These are phyloP conservation scores for Hura crepitans DNA, from an alignment of 441 rosid species.

Conservation along the genomic window DNA sequence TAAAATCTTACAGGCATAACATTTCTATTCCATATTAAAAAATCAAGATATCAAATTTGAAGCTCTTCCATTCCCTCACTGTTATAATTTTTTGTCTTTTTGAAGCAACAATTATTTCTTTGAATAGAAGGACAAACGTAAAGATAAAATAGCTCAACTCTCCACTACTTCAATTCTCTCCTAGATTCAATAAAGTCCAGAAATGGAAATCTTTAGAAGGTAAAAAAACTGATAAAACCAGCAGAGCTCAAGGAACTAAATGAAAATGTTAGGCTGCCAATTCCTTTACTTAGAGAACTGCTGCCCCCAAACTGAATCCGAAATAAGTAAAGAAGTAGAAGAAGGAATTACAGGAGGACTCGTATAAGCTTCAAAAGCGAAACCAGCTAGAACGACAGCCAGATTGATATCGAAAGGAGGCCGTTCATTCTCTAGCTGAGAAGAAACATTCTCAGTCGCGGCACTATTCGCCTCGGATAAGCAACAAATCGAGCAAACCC, in stretches of 20 bases:
- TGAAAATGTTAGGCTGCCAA: not conserved
- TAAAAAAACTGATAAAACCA: not conserved
- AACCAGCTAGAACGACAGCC: slow-evolving; percentile 91
- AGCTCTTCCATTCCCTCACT: not conserved
- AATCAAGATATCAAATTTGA: not conserved
- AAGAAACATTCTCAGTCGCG: slow-evolving; percentile 31
- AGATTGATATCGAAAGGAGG: slow-evolving; percentile 85
- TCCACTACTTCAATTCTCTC: not conserved
- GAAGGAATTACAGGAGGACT: slow-evolving; percentile 50
- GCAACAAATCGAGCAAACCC: slow-evolving; percentile 28
- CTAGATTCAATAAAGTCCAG: no score
- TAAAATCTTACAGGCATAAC: not conserved
- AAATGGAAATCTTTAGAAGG: no score
- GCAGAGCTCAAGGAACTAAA: not conserved
- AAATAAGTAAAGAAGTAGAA: not conserved
- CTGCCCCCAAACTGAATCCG: not conserved
- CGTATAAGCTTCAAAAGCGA: slow-evolving; percentile 82
- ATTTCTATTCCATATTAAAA: not conserved
- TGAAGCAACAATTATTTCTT: no score
- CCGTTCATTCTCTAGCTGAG: slow-evolving; percentile 31
- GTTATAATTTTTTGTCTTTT: no score
- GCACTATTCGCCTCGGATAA: slow-evolving; percentile 29
- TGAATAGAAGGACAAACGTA: not conserved
- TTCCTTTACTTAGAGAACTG: not conserved
- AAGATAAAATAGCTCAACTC: not conserved